These are phyloP conservation scores for Salix dunnii DNA, from an alignment of 345 rosid species.

Conservation along the genomic window DNA sequence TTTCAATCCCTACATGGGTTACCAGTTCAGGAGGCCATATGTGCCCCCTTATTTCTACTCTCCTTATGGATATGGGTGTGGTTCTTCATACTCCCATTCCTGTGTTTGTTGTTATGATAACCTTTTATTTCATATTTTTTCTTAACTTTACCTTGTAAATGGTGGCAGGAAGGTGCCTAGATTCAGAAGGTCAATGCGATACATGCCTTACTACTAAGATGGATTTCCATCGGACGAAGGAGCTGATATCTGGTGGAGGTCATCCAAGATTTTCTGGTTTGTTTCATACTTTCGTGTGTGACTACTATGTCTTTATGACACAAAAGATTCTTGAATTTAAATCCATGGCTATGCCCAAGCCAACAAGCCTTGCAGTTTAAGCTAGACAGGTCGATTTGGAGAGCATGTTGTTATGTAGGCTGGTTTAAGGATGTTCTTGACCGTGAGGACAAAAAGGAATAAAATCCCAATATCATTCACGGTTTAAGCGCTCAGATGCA, in stretches of 20 bases:
- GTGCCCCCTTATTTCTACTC: slow-evolving; percentile 71
- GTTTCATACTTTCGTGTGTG: background rate
- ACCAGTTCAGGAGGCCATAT: slow-evolving; percentile 68
- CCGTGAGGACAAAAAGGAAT: no score
- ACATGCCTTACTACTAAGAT: slow-evolving; percentile 79
- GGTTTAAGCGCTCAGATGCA: no score
- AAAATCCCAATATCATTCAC: no score
- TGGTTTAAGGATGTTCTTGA: no score
- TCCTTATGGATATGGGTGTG: slow-evolving; percentile 91
- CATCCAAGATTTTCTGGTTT: background rate
- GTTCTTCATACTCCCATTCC: background rate
- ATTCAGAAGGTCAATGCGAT: slow-evolving; percentile 81
- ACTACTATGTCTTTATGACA: background rate
- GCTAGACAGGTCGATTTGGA: no score
- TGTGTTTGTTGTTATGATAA: background rate
- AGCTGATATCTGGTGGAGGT: background rate
- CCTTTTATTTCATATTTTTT: background rate
- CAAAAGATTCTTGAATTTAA: background rate
- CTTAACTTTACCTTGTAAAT: background rate
- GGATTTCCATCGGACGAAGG: background rate
- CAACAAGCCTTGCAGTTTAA: background rate
- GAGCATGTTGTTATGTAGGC: no score
- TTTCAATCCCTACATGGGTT: slow-evolving; percentile 68
- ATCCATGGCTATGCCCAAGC: background rate
- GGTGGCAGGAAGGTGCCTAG: slow-evolving; percentile 80